These are phyloP conservation scores for Umbelopsis vinacea DNA, from an alignment of 192 early-diverging fungal genomes.

Conservation along the genomic window DNA sequence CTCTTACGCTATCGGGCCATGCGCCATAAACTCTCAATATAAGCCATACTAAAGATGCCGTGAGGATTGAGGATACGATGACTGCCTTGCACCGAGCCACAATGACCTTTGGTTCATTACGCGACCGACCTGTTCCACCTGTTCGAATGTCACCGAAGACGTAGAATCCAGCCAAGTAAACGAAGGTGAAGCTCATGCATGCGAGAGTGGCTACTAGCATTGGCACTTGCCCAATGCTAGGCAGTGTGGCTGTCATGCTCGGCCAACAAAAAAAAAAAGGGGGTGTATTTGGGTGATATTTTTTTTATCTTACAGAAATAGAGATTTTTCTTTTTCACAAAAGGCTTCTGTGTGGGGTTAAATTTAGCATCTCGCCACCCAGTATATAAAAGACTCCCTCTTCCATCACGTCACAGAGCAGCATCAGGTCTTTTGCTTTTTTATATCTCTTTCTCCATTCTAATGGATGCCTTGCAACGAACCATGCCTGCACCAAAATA, in stretches of 20 bases:
- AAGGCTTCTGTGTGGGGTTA: no score
- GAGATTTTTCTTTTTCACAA: no score
- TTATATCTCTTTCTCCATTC: no score
- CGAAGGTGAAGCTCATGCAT: conserved; percentile 51
- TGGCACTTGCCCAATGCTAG: conserved; percentile 10
- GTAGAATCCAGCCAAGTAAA: conserved; percentile 65
- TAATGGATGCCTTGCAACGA: no score
- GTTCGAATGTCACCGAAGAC: conserved; percentile 38
- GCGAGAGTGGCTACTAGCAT: conserved; percentile 40
- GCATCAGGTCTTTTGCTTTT: no score
- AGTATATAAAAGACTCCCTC: no score
- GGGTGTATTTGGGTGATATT: neutral
- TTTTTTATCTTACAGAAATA: no score
- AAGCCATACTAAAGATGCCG: conserved; percentile 40
- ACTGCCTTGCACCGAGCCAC: conserved; percentile 53
- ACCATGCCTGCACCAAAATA: no score
- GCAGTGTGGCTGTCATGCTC: neutral
- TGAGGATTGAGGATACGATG: conserved; percentile 41
- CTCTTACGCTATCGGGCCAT: conserved; percentile 6
- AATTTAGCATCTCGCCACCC: no score
- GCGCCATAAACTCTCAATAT: conserved; percentile 19
- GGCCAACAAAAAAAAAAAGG: neutral
- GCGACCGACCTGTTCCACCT: conserved; percentile 22
- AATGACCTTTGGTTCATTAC: conserved; percentile 63
- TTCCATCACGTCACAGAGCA: no score